Base-by-base conservation (phyloP, 2,329 filamentous ascomycete genomes). In the Xylaria sp. region DNA sequence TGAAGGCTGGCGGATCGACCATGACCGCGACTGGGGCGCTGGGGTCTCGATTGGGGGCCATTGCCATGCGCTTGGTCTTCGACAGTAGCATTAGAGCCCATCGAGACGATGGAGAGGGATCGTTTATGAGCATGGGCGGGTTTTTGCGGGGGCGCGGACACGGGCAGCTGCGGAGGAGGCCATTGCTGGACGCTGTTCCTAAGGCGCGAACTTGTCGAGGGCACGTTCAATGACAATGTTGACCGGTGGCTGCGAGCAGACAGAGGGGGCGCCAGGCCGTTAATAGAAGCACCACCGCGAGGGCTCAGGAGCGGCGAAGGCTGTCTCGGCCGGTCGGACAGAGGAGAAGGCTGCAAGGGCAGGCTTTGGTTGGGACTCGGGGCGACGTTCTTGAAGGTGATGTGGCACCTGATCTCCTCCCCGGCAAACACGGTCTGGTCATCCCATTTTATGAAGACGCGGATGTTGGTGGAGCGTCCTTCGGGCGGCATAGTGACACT, bases 391-490 rank as follows among this genome's bases (percentile, higher is more conserved):
- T 92, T 95, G 83, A 99, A 99, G 59, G 93, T 98, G 80, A 99
- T 97, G 73, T 91, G 94, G 82, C 96, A 98, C 82, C 94, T 93
- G 77, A 98, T 88, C 78, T 97, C 92, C 85, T 99, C 96, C 81
- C 96, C 96, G 65, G 96, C 93, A 82, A 98, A 99, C 76, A 99
- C 93, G 70, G 93, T 94, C 80, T 95, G 90, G 78, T 97, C 93
- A 80, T 93, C 92, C 92, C 95, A 99, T 83, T 91, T 90, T 80
- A 99, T 93, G 80, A 95, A 97, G 81, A 98, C 95, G 80, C 94
- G 92, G 79, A 99, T 93, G 84, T 97, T 95, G 82, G 83, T 84
- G 69, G 79, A 75, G 72, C 76, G 78, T 75, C 64, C 72, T 64
- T 86, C 83, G 73, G 83, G 79, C 73, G 84, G 79, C 85, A 87